phyloP scores from a whole-genome alignment of 495 filamentous ascomycete species.

The Saxispiralis lemnorum region DNA sequence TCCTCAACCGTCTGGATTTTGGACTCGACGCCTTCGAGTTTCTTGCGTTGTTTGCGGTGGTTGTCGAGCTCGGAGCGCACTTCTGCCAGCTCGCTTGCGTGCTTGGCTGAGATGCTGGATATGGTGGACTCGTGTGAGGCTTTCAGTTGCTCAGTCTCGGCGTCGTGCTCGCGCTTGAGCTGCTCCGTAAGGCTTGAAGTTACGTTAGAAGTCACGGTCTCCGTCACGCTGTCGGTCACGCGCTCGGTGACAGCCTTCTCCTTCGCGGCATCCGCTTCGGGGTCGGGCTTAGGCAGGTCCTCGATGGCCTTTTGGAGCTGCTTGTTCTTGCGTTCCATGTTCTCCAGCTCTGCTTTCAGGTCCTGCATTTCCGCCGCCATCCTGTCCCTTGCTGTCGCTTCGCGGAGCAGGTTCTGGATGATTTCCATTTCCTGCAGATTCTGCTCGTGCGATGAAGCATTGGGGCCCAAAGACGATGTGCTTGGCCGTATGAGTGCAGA shows the following conservation, averaged over 20 bases:
- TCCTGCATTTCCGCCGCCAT: conserved; percentile 7
- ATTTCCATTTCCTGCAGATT: conserved; percentile 9
- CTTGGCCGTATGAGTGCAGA: conserved; percentile 7
- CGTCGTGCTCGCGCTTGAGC: conserved; percentile 1
- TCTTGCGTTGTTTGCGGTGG: background rate
- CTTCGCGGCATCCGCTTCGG: conserved; percentile 5
- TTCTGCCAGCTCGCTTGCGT: conserved; percentile 4
- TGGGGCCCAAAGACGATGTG: background rate
- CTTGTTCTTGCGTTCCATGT: conserved; percentile 4
- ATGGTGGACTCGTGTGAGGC: conserved; percentile 3
- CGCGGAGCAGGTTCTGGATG: conserved; percentile 11
- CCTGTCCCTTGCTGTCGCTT: conserved; percentile 7
- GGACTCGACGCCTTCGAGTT: conserved; percentile 10
- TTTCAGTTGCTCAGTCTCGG: conserved; percentile 7
- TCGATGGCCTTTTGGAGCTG: conserved; percentile 1
- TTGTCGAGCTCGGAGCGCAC: conserved; percentile 5
- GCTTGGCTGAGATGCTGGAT: background rate
- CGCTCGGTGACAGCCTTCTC: conserved; percentile 2
- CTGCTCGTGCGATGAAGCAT: background rate
- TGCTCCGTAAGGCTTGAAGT: too few species aligned
- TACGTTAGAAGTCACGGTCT: too few species aligned
- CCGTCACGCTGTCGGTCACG: too few species aligned
- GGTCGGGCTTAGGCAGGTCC: background rate
- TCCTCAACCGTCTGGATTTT: conserved; percentile 13
- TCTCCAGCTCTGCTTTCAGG: conserved; percentile 8